These are phyloP conservation scores for Hysterium pulicare DNA, from an alignment of 2,329 filamentous ascomycete genomes.

Conservation along the genomic window DNA sequence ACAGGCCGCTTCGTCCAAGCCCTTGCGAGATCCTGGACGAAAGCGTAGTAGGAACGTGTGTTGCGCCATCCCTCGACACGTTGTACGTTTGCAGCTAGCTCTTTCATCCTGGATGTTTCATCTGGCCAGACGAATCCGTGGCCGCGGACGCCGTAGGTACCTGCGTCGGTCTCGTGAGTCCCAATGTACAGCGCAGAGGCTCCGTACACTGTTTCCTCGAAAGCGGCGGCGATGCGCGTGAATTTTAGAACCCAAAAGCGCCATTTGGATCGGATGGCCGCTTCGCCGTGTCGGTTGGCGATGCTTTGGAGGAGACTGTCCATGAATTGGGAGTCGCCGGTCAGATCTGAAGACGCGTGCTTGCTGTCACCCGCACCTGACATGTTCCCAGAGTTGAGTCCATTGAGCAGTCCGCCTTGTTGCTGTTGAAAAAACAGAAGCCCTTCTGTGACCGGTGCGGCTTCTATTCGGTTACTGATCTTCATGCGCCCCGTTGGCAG, in stretches of 20 bases:
- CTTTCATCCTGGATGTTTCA: constrained; percentile 73
- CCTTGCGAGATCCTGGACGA: constrained; percentile 62
- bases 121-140: constrained; percentile 96
- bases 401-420: constrained; percentile 42
- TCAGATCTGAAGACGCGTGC: constrained; percentile 57
- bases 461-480: constrained; percentile 85
- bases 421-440: constrained; percentile 84
- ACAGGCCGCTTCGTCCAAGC: constrained; percentile 54
- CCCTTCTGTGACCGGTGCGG: constrained; percentile 77
- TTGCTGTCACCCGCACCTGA: constrained; percentile 35
- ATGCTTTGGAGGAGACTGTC: constrained; percentile 80
- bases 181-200: constrained; percentile 86
- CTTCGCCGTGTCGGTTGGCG: constrained; percentile 76
- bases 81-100: constrained; percentile 86
- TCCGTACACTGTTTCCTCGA: constrained; percentile 94
- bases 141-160: constrained; percentile 59
- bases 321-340: constrained; percentile 88
- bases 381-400: constrained; percentile 17
- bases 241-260: constrained; percentile 93
- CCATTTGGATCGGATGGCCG: constrained; percentile 88
- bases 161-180: constrained; percentile 58
- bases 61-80: constrained; percentile 96
- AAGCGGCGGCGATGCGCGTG: constrained; percentile 84
- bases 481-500: constrained; percentile 88
- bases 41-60: constrained; percentile 92